Percentiles rank a stretch among this genome's conserved stretches.
These are phyloP conservation scores for Naganishia friedmannii DNA, from an alignment of 768 basidiomycete genomes.

Conservation along the genomic window DNA sequence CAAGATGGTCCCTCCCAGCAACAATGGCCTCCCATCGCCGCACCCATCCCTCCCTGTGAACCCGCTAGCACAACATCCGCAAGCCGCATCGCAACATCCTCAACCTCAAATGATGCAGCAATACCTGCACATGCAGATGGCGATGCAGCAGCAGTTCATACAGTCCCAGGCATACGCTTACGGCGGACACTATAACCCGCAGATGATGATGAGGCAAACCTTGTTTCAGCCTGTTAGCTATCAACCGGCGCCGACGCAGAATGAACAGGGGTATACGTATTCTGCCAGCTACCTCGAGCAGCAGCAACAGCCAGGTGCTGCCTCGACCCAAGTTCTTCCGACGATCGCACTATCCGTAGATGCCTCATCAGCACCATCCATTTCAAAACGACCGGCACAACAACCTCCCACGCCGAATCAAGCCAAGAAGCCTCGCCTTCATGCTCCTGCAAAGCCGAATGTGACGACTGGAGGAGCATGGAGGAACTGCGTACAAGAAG, in stretches of 20 bases:
- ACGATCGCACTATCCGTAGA: not conserved
- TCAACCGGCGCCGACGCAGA: slow-evolving; percentile 19
- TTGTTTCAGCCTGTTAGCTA: slow-evolving; percentile 25
- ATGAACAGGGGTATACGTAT: slow-evolving; percentile 29
- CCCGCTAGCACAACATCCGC: slow-evolving; percentile 14
- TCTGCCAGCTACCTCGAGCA: slow-evolving; percentile 25
- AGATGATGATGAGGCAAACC: slow-evolving; percentile 16
- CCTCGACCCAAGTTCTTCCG: not conserved
- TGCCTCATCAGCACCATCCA: not conserved
- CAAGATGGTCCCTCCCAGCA: slow-evolving; percentile 4
- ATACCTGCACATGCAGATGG: slow-evolving; percentile 18
- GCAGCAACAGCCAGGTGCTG: slow-evolving; percentile 10
- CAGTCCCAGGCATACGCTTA: slow-evolving; percentile 18
- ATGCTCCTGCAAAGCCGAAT: slow-evolving; percentile 20
- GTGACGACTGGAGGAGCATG: slow-evolving; percentile 33
- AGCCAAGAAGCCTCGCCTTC: slow-evolving; percentile 2
- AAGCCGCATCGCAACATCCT: not conserved
- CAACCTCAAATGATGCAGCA: slow-evolving; percentile 17
- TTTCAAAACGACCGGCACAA: not conserved
- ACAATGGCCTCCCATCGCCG: not conserved
- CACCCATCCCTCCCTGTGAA: slow-evolving; percentile 27
- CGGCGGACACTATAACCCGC: slow-evolving; percentile 24
- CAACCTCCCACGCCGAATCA: not conserved
- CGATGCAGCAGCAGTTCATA: slow-evolving; percentile 16
- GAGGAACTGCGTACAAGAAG: slow-evolving; percentile 47